These are phyloP conservation scores for Spathaspora hagerdaliae DNA, from an alignment of 805 yeast genomes.

Conservation along the genomic window DNA sequence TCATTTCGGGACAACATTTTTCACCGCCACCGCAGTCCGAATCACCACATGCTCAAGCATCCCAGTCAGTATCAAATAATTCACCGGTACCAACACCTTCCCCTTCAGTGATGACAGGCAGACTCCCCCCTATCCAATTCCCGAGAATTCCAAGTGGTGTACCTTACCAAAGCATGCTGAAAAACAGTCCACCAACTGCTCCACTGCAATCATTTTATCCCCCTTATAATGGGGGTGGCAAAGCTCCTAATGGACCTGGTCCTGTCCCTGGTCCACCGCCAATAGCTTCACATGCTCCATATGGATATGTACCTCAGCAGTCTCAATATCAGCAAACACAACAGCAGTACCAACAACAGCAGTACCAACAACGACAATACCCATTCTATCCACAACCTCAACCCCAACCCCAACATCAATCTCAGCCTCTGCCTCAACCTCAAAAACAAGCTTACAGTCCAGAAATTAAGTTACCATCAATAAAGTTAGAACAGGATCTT, in stretches of 20 bases:
- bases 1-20: too few relatives aligned
- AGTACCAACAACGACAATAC: background rate
- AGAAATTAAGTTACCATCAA: conserved; percentile 4
- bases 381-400: background rate
- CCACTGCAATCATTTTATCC: conserved; percentile 16
- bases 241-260: conserved; percentile 40
- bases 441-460: background rate
- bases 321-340: background rate
- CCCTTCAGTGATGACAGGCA: background rate
- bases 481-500: background rate
- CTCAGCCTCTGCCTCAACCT: background rate
- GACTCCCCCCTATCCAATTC: conserved; percentile 1
- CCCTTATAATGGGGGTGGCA: conserved; percentile 30
- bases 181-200: conserved; percentile 1
- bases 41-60: background rate
- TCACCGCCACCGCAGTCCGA: too few relatives aligned
- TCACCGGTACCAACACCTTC: conserved; percentile 6
- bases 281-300: conserved; percentile 7
- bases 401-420: background rate
- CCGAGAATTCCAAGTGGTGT: background rate
- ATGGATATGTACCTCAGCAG: conserved; percentile 4
- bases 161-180: background rate
- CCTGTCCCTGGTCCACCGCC: conserved; percentile 42
- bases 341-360: background rate
- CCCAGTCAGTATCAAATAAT: conserved; percentile 6